Conservation (phyloP, 2,329 filamentous ascomycete species). For the Lachnum nothofagi region DNA sequence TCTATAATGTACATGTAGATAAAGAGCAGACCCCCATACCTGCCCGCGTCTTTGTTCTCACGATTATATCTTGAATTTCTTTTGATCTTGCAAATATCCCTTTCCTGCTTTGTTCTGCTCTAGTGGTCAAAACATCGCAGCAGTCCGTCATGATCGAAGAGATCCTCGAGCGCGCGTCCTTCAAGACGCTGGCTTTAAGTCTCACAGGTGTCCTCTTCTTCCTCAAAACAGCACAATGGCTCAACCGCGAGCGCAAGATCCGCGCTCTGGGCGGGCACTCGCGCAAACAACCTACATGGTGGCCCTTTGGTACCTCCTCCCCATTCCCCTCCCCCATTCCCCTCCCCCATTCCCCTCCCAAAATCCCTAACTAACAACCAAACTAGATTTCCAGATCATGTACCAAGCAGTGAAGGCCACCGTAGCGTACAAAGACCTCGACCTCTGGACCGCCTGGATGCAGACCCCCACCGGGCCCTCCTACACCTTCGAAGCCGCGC, state of each 20-base stretch:
- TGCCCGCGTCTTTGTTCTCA: no score
- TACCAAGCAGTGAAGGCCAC: constrained; percentile 49
- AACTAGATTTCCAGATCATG: constrained; percentile 60
- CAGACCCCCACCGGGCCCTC: constrained; percentile 31
- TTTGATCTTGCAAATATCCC: no score
- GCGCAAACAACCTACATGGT: constrained; percentile 32
- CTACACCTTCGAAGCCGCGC: constrained; percentile 55
- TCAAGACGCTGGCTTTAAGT: constrained; percentile 21
- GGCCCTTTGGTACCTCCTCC: constrained; percentile 43
- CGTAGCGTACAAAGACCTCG: constrained; percentile 50
- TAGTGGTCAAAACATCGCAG: no score
- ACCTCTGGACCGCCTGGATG: constrained; percentile 57
- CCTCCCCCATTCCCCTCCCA: no score
- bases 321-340: not conserved
- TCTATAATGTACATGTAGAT: no score
- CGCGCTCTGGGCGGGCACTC: constrained; percentile 43
- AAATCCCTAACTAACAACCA: not conserved
- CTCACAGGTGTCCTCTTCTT: constrained; percentile 16
- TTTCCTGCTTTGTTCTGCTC: no score
- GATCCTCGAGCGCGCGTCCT: constrained; percentile 41
- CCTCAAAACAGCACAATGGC: constrained; percentile 31
- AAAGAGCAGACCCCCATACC: no score
- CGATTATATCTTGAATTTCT: no score
- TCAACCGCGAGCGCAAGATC: constrained; percentile 43
- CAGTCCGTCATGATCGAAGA: constrained; percentile 26